phyloP scores from a whole-genome alignment of 148 eudicot genomes.

The Hydrangea macrophylla region DNA sequence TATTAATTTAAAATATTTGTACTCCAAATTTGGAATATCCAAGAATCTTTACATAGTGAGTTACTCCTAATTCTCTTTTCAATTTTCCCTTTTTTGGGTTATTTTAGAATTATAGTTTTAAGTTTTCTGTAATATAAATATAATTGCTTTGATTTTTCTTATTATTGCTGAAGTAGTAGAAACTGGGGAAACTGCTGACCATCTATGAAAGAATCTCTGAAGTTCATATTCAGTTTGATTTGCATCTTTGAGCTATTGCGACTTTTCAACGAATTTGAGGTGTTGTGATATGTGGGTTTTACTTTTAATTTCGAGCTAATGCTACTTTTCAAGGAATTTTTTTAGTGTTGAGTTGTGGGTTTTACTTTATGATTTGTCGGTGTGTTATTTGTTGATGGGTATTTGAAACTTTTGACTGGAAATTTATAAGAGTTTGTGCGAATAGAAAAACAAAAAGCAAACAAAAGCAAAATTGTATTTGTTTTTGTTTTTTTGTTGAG shows the following conservation, averaged over 20 bases:
- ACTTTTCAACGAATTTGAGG: background rate
- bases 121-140: background rate
- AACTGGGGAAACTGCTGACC: background rate
- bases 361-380: background rate
- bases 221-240: background rate
- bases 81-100: background rate
- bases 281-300: background rate
- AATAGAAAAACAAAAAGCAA: too few relatives aligned
- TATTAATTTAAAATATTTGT: background rate
- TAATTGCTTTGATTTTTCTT: background rate
- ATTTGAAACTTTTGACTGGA: background rate
- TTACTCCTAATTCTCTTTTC: background rate
- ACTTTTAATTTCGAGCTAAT: background rate
- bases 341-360: too few relatives aligned
- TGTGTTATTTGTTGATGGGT: background rate
- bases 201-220: background rate
- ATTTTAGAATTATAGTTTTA: too few relatives aligned
- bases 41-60: slow-evolving; percentile 24
- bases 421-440: too few relatives aligned
- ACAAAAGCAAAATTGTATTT: too few relatives aligned
- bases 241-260: background rate
- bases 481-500: too few relatives aligned
- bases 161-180: slow-evolving; percentile 2
- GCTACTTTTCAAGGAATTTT: too few relatives aligned
- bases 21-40: slow-evolving; percentile 24